Evolutionary conservation across 345 rosid genomes (phyloP), one percentile per base, ranked within the genome.

Genomic region (Citrus maxima): DNA sequence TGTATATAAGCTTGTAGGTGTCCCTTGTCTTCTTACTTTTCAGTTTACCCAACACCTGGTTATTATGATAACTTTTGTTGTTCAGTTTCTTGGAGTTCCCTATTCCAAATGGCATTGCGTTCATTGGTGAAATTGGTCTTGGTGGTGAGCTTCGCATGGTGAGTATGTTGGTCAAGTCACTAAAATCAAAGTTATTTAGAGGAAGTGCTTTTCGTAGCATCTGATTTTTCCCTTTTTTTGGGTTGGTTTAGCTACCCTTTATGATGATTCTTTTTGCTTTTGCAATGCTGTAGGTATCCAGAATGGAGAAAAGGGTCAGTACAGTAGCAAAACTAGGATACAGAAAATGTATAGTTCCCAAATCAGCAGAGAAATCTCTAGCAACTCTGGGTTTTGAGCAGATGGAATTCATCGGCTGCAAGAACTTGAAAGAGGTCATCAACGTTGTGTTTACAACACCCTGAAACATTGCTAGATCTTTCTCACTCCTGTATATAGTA

Each of bases 41-140:
- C 9, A 10, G 13, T 37, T n/a, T 22, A 24, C 22, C 37, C n/a
- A 6, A 4, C 74, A 19, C 60, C 69, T 46, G 9, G 6, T 21
- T 27, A 46, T 75, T 59, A 21, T 16, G 13, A 37, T 28, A 73
- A 8, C 40, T 74, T 81, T 49, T 67, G 72, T 51, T 60, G 46
- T 75, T 62, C 87, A 95, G 99, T 90, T 95, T 91, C 90, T 86
- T 95, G 86, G 99, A 93, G 90, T 84, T 88, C 60, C 98, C 99
- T 76, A 92, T 95, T 76, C 95, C 99, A 49, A 82, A 79, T 7
- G 88, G 93, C 7, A 74, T 89, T 74, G 99, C 95, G 65, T 95
- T 95, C 85, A 88, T 95, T 1, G 98, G 96, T 46, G 99, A 93
- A 85, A 81, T 95, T 71, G 98, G 98, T 80, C 91, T 93, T 1